These are phyloP conservation scores for Penicillium hordei DNA, from an alignment of 2,329 filamentous ascomycete genomes.

Conservation along the genomic window DNA sequence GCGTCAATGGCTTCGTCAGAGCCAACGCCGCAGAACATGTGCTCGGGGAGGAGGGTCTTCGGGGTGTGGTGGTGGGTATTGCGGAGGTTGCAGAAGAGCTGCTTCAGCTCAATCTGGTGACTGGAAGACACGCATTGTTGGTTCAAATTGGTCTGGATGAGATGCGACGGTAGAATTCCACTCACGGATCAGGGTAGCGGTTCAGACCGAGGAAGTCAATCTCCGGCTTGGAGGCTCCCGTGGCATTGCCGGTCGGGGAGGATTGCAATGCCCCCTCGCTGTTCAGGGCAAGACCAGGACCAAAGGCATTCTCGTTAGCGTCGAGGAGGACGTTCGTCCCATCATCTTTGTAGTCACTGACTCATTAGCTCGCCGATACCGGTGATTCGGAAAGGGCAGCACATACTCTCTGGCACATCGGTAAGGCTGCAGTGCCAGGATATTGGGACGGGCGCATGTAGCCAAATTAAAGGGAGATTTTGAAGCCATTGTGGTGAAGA, in stretches of 20 bases:
- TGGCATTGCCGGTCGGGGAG: slow-evolving; percentile 41
- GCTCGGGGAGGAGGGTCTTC: slow-evolving; percentile 70
- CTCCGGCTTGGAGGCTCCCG: slow-evolving; percentile 51
- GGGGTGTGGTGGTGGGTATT: slow-evolving; percentile 77
- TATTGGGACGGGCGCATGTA: slow-evolving; percentile 74
- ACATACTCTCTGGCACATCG: slow-evolving; percentile 78
- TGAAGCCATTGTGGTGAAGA: slow-evolving; percentile 35
- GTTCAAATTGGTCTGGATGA: slow-evolving; percentile 3
- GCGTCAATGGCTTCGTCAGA: slow-evolving; percentile 97
- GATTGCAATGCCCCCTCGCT: slow-evolving; percentile 50
- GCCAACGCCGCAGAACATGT: slow-evolving; percentile 92
- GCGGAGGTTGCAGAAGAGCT: slow-evolving; percentile 79
- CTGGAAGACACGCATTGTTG: slow-evolving; percentile 31
- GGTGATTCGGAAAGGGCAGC: slow-evolving; percentile 32
- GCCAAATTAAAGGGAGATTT: slow-evolving; percentile 67
- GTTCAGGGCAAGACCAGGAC: slow-evolving; percentile 67
- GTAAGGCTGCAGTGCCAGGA: slow-evolving; percentile 73
- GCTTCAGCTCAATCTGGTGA: slow-evolving; percentile 84
- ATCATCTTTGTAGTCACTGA: slow-evolving; percentile 97
- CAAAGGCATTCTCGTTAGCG: slow-evolving; percentile 96
- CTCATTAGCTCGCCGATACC: slow-evolving; percentile 25
- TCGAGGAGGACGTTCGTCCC: slow-evolving; percentile 94
- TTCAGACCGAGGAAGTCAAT: slow-evolving; percentile 81
- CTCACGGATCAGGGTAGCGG: slow-evolving; percentile 84
- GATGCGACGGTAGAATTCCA: slow-evolving; percentile 9